Evolutionary conservation across 2,329 filamentous ascomycete species (phyloP).

Genomic region (Orbilia javanica): DNA sequence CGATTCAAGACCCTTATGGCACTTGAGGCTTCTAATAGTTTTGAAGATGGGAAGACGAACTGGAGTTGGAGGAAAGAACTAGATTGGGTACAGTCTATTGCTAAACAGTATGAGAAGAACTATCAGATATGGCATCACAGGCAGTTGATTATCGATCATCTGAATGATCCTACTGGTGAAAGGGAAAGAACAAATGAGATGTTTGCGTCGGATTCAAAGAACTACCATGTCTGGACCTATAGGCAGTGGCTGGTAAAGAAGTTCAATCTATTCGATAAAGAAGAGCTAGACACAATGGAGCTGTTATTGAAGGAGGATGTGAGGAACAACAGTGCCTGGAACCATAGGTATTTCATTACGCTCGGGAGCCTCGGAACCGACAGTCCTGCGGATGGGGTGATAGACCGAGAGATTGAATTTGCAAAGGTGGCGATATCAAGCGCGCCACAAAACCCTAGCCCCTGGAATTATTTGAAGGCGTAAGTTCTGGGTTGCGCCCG

Average conservation of each 20-base stretch:
- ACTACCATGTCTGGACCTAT: conserved; percentile 99
- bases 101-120: conserved; percentile 89
- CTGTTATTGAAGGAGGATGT: conserved; percentile 81
- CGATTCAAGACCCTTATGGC: conserved; percentile 88
- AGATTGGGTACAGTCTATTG: conserved; percentile 85
- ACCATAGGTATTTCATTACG: conserved; percentile 93
- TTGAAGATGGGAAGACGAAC: conserved; percentile 10
- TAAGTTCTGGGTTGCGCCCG: conserved; percentile 37
- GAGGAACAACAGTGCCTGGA: conserved; percentile 97
- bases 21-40: conserved; percentile 72
- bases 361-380: conserved; percentile 68
- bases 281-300: conserved; percentile 79
- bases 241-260: conserved; percentile 77
- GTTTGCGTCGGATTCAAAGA: conserved; percentile 88
- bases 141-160: conserved; percentile 74
- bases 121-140: conserved; percentile 96
- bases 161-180: conserved; percentile 75
- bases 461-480: conserved; percentile 89
- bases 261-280: conserved; percentile 71
- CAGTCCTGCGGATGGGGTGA: conserved; percentile 72
- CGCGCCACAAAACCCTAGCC: conserved; percentile 92
- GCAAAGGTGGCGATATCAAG: conserved; percentile 78
- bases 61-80: conserved; percentile 73
- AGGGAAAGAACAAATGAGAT: conserved; percentile 81
- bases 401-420: conserved; percentile 81